Conservation (phyloP, 768 basidiomycete species). For the Termitomyces sp. region DNA sequence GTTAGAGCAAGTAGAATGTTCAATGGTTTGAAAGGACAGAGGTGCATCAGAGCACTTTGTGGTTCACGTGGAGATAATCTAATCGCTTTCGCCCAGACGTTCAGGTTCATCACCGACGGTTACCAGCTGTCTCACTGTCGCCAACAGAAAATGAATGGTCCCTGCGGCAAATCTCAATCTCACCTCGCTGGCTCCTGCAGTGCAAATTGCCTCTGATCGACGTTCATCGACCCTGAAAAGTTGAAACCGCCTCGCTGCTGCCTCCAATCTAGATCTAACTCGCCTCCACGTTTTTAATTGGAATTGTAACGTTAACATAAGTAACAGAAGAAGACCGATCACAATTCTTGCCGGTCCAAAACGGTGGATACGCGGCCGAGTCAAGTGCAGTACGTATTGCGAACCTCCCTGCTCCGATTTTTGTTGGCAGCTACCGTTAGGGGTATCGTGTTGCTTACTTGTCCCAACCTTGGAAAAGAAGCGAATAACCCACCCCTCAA, state of each 20-base stretch:
- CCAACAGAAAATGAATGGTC: background rate
- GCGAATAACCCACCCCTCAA: slow-evolving; percentile 20
- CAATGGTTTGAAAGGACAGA: background rate
- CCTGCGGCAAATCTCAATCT: slow-evolving; percentile 9
- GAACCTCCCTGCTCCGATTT: slow-evolving; percentile 11
- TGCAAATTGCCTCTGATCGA: slow-evolving; percentile 14
- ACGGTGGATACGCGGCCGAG: slow-evolving; percentile 15
- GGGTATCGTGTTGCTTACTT: slow-evolving; percentile 9
- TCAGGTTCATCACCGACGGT: background rate
- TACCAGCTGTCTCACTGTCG: background rate
- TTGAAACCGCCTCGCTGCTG: slow-evolving; percentile 9
- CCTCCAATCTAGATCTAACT: slow-evolving; percentile 18
- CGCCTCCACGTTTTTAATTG: slow-evolving; percentile 18
- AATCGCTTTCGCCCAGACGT: background rate
- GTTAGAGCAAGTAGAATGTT: no score
- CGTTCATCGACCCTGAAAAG: slow-evolving; percentile 10
- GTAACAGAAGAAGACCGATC: slow-evolving; percentile 22
- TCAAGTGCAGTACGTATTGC: slow-evolving; percentile 14
- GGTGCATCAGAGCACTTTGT: slow-evolving; percentile 10
- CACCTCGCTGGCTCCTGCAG: slow-evolving; percentile 2
- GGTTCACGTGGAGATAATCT: slow-evolving; percentile 12
- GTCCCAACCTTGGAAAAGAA: slow-evolving; percentile 9
- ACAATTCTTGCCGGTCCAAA: slow-evolving; percentile 12
- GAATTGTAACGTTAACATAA: slow-evolving; percentile 13
- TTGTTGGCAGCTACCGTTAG: slow-evolving; percentile 6